Conservation (phyloP, 2,329 filamentous ascomycete genomes). For the Exophiala oligosperma region DNA sequence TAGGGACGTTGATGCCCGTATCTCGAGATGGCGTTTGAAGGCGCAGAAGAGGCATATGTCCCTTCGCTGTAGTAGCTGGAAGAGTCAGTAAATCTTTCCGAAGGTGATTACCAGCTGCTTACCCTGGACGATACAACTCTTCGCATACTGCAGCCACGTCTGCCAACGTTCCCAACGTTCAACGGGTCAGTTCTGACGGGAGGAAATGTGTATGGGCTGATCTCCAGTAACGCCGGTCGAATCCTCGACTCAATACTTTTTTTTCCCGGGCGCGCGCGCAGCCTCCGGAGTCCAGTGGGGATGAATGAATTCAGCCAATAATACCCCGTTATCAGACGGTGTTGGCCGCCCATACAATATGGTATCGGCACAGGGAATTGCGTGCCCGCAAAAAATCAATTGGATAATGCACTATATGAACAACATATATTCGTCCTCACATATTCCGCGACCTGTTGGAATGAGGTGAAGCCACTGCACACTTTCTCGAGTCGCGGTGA, state of each 20-base stretch:
- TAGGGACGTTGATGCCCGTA: constrained; percentile 24
- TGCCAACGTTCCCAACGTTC: too few species aligned
- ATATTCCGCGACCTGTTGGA: constrained; percentile 2
- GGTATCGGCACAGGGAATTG: constrained; percentile 2
- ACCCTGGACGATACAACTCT: constrained; percentile 20
- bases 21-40: constrained; percentile 30
- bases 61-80: constrained; percentile 40
- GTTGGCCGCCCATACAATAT: background rate
- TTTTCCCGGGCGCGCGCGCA: background rate
- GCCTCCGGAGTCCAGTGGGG: background rate
- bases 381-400: constrained; percentile 5
- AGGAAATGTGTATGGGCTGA: background rate
- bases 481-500: constrained; percentile 1
- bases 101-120: background rate
- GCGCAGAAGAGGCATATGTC: constrained; percentile 42
- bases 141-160: constrained; percentile 15
- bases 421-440: too few species aligned
- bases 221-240: background rate
- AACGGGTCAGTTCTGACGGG: background rate
- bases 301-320: background rate
- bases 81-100: constrained; percentile 1
- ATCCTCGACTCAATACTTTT: constrained; percentile 4
- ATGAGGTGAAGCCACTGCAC: background rate
- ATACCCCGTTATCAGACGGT: background rate
- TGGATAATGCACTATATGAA: too few species aligned